A percentile compares a stretch with the other conserved stretches of the same genome.
Evolutionary conservation across 768 basidiomycete species (phyloP).

Genomic region (Calocybe cyanea): DNA sequence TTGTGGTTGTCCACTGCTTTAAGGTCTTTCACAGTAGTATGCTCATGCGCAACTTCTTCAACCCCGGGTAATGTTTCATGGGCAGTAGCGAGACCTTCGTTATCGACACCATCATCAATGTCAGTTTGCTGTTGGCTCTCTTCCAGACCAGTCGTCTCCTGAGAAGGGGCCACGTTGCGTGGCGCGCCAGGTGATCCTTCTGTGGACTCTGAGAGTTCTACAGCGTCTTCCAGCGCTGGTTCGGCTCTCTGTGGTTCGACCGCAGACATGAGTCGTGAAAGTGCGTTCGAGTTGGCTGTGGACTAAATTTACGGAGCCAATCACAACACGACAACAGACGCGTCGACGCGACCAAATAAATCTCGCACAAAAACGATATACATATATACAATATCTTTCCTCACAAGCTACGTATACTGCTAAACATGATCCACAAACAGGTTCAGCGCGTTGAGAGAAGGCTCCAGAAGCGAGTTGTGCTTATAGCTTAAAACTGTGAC

Average conservation of each 20-base stretch:
- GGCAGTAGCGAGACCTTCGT: constrained; percentile 15
- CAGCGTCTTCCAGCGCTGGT: constrained; percentile 15
- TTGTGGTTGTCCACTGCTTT: constrained; percentile 22
- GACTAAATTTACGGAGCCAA: constrained; percentile 16
- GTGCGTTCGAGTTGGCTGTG: constrained; percentile 4
- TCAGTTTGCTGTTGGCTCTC: constrained; percentile 3
- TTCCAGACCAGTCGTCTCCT: constrained; percentile 26
- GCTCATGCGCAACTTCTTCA: constrained; percentile 14
- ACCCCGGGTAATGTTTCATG: constrained; percentile 7
- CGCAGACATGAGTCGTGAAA: constrained; percentile 25
- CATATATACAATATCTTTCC: background rate
- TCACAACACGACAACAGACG: constrained; percentile 28
- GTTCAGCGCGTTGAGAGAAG: constrained; percentile 72
- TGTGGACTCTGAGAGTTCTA: constrained; percentile 15
- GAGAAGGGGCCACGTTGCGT: constrained; percentile 19
- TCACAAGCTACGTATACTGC: too few relatives aligned
- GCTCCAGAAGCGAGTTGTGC: constrained; percentile 74
- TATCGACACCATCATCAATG: constrained; percentile 16
- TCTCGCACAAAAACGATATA: background rate
- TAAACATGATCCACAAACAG: constrained; percentile 44
- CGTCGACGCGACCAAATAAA: constrained; percentile 17
- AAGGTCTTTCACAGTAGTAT: constrained; percentile 8
- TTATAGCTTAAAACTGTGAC: constrained; percentile 82
- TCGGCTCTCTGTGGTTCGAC: constrained; percentile 17
- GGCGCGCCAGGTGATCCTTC: constrained; percentile 16